Conservation (phyloP, 2,329 filamentous ascomycete species). For the Corynespora cassiicola region DNA sequence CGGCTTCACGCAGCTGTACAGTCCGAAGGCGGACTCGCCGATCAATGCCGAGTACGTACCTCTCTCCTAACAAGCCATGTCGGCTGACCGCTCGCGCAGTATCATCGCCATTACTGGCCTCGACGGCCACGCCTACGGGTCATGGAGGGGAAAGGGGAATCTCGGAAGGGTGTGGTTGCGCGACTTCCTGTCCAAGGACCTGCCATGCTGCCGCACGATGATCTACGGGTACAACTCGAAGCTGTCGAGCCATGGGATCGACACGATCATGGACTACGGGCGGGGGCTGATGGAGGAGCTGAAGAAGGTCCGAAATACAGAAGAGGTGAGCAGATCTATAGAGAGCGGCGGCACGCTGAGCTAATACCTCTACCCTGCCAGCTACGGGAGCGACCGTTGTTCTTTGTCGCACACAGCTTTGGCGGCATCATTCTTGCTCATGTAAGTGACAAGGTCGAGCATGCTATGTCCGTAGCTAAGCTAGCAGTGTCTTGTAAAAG, state of each 20-base stretch:
- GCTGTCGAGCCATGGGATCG: conserved; percentile 26
- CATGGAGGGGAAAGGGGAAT: conserved; percentile 7
- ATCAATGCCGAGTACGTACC: conserved; percentile 13
- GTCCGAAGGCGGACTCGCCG: conserved; percentile 6
- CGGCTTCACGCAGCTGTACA: conserved; percentile 34
- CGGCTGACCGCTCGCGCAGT: conserved; percentile 1
- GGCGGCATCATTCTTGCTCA: conserved; percentile 35
- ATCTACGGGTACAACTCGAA: conserved; percentile 47
- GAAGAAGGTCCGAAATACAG: conserved; percentile 12
- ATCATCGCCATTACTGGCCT: conserved; percentile 13
- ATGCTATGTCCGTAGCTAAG: conserved; percentile 4
- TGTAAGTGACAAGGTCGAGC: conserved; percentile 12
- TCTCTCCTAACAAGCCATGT: too few relatives aligned
- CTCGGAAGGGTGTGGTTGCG: conserved; percentile 9
- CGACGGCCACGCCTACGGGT: conserved; percentile 12
- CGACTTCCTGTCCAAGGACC: conserved; percentile 14
- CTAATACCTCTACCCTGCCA: conserved; percentile 26
- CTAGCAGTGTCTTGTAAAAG: conserved; percentile 12
- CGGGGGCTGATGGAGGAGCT: conserved; percentile 14
- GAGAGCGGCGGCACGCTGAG: conserved; percentile 22
- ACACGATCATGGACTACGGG: conserved; percentile 25
- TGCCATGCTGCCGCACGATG: conserved; percentile 17
- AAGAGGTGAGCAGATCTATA: conserved; percentile 16
- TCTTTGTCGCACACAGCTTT: conserved; percentile 28
- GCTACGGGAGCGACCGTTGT: conserved; percentile 22